Conservation (phyloP, 2,329 filamentous ascomycete genomes). For the Botrytis tulipae region DNA sequence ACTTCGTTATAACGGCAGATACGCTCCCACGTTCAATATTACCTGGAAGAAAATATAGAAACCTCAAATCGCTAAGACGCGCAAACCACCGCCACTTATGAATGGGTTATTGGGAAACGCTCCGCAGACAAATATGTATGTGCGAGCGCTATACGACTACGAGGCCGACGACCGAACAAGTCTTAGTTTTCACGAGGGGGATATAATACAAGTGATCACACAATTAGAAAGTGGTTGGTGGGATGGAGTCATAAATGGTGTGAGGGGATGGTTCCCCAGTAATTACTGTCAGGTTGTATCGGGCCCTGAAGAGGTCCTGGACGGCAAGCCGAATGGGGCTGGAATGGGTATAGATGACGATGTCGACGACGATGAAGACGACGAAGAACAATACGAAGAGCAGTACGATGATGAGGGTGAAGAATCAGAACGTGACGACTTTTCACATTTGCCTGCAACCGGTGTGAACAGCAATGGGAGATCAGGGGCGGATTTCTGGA, state of each 20-base stretch:
- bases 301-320: slow-evolving; percentile 69
- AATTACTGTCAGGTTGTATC: slow-evolving; percentile 93
- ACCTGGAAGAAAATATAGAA: slow-evolving; percentile 24
- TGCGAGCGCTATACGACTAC: slow-evolving; percentile 96
- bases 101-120: slow-evolving; percentile 60
- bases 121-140: slow-evolving; percentile 74
- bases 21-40: slow-evolving; percentile 25
- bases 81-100: slow-evolving; percentile 46
- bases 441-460: slow-evolving; percentile 63
- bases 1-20: slow-evolving; percentile 23
- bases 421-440: slow-evolving; percentile 60
- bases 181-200: slow-evolving; percentile 93
- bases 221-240: slow-evolving; percentile 98
- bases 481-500: slow-evolving; percentile 95
- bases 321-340: slow-evolving; percentile 55
- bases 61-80: slow-evolving; percentile 28
- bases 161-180: slow-evolving; percentile 96
- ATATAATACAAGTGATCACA: slow-evolving; percentile 97
- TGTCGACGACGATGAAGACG: slow-evolving; percentile 63
- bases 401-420: slow-evolving; percentile 59
- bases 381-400: slow-evolving; percentile 66
- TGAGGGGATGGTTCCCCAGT: slow-evolving; percentile 98
- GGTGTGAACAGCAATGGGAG: slow-evolving; percentile 62
- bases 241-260: slow-evolving; percentile 96
- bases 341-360: slow-evolving; percentile 54